A percentile compares a stretch with the other conserved stretches of the same genome.
These are phyloP conservation scores for Neoscytalidium dimidiatum DNA, from an alignment of 2,329 filamentous ascomycete genomes.

Conservation along the genomic window DNA sequence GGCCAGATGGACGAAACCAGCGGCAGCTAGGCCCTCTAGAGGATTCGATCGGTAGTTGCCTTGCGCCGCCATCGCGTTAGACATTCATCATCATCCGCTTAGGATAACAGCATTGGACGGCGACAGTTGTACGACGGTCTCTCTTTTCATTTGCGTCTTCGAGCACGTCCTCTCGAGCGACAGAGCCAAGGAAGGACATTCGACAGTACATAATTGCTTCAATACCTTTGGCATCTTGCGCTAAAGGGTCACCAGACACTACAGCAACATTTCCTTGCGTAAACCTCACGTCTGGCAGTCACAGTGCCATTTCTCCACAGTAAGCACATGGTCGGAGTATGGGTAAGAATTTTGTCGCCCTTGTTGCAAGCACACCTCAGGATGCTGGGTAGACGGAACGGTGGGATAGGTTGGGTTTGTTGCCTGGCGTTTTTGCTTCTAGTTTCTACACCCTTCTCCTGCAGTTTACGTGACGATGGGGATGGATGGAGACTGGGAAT, in stretches of 20 bases:
- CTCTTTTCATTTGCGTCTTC: slow-evolving; percentile 1
- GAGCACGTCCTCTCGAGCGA: background rate
- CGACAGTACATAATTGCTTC: slow-evolving; percentile 10
- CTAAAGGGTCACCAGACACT: background rate
- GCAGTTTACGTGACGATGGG: background rate
- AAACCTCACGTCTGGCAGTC: background rate
- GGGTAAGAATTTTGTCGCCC: background rate
- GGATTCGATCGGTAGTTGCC: slow-evolving; percentile 4
- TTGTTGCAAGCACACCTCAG: background rate
- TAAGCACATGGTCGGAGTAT: slow-evolving; percentile 15
- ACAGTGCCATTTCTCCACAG: background rate
- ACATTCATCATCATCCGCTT: background rate
- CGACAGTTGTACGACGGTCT: background rate
- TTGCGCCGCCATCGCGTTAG: background rate
- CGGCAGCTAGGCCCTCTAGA: background rate
- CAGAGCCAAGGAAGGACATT: background rate
- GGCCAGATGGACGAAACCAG: slow-evolving; percentile 7
- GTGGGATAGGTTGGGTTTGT: background rate
- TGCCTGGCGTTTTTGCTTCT: slow-evolving; percentile 5
- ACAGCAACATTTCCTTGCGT: background rate
- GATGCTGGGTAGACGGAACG: slow-evolving; percentile 4
- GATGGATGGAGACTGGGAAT: background rate
- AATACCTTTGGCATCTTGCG: background rate
- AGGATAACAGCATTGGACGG: slow-evolving; percentile 7
- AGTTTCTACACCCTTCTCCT: background rate